phyloP scores from a whole-genome alignment of 306 rosid species.

The Gastrolobium villosum region DNA sequence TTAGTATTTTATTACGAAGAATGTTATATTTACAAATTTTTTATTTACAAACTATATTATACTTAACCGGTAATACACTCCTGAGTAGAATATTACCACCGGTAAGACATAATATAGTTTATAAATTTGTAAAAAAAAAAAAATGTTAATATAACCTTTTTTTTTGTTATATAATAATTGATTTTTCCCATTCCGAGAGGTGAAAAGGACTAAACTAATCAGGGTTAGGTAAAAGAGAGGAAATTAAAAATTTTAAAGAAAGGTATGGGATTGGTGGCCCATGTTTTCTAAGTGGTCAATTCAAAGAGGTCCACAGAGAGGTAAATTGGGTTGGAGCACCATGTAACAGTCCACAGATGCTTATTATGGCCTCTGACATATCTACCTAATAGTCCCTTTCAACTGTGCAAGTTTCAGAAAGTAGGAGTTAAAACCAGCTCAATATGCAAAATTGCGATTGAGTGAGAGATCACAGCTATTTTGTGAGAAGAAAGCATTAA shows the following conservation, averaged over 20 bases:
- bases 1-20: no score
- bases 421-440: conserved; percentile 48
- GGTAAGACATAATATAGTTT: no score
- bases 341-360: conserved; percentile 40
- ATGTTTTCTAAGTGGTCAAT: conserved; percentile 43
- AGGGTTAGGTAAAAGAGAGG: conserved; percentile 20
- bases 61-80: no score
- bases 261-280: conserved; percentile 41
- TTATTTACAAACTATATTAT: no score
- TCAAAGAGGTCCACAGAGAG: conserved; percentile 43
- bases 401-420: conserved; percentile 46
- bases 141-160: no score
- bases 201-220: conserved; percentile 2
- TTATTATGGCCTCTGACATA: conserved; percentile 57
- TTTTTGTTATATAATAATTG: not conserved
- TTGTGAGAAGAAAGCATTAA: conserved; percentile 31
- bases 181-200: not conserved
- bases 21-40: no score
- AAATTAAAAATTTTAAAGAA: conserved; percentile 14
- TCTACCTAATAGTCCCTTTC: conserved; percentile 54
- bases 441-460: conserved; percentile 44
- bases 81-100: no score
- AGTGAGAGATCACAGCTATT: conserved; percentile 43
- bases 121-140: no score
- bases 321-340: conserved; percentile 37